Base-by-base conservation (phyloP, 176 grass and related monocot species). In the Carex myosuroides region DNA sequence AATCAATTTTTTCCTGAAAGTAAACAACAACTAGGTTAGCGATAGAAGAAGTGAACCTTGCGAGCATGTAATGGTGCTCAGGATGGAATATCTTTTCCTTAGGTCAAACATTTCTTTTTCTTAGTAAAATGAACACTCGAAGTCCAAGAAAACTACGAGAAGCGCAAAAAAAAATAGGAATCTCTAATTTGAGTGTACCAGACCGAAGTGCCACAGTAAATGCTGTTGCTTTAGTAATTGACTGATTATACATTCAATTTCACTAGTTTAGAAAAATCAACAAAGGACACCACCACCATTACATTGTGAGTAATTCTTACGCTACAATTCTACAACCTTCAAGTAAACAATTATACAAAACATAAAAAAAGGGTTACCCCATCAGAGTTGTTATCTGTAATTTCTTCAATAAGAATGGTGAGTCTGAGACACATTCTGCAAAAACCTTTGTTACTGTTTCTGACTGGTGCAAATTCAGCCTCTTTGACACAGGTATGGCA, bases 391-490 rank as follows among this genome's bases (percentile, higher is more conserved):
- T 85, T 64, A 64, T 94, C 82, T 50, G 66, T 68, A 69, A 87
- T 81, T 78, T 78, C 85, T 88, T 94, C 90, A 8, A 85, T 90
- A 20, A 60, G 76, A 52, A 87, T 76, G 64, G 76, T 88, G 52
- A 83, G 72, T 18, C 80, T 85, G 57, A 98, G 81, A 82, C 95
- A 98, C 0, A 57, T 86, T 71, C 48, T 80, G 66, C 95, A 98
- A 63, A 98, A 95, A 61, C 95, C 95, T 60, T 91, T 94, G 44
- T 42, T 79, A 79, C 79, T 66, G 30, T 84, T 89, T 17, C 82
- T 88, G 35, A 93, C 33, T 89, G 78, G 85, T 64, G 85, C 87
- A 71, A 98, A 95, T 37, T 93, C 88, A 83, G 56, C 58, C 69
- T 90, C 81, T 90, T 68, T 85, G 80, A 95, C 60, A 84, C 92